Conservation (phyloP, 2,329 filamentous ascomycete genomes). For the Trichophyton schoenleinii region DNA sequence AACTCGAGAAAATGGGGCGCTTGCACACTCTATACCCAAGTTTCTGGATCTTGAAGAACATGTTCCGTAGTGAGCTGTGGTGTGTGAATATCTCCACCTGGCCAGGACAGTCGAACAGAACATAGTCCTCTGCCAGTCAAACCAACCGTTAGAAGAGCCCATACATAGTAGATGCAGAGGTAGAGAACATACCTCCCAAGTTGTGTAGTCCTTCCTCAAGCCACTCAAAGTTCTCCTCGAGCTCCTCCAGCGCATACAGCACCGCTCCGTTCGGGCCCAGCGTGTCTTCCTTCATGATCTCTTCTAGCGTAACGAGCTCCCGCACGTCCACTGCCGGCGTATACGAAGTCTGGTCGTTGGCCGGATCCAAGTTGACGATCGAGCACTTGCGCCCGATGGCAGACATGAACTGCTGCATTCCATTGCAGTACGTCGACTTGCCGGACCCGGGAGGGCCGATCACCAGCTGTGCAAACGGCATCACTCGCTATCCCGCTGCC, state of each 20-base stretch:
- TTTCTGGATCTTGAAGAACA: constrained; percentile 84
- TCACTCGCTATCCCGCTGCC: background rate
- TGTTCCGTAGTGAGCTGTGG: constrained; percentile 79
- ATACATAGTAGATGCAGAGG: background rate
- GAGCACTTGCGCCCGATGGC: constrained; percentile 92
- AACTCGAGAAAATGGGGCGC: constrained; percentile 11
- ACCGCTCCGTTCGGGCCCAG: constrained; percentile 88
- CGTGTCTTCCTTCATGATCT: constrained; percentile 84
- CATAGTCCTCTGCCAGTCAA: constrained; percentile 57
- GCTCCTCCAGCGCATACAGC: constrained; percentile 84
- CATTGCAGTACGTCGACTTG: constrained; percentile 97
- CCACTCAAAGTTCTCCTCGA: constrained; percentile 92
- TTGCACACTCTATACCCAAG: constrained; percentile 71
- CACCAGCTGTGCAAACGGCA: constrained; percentile 62
- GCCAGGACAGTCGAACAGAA: constrained; percentile 91
- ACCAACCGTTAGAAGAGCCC: no score
- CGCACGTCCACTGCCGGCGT: constrained; percentile 83
- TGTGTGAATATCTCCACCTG: constrained; percentile 97
- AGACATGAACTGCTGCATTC: constrained; percentile 96
- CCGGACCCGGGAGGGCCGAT: constrained; percentile 90
- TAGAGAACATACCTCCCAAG: constrained; percentile 43
- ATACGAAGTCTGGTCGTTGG: constrained; percentile 87
- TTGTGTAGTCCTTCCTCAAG: constrained; percentile 67
- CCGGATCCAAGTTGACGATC: constrained; percentile 90
- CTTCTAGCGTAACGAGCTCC: constrained; percentile 75